Percentiles rank a stretch among this genome's conserved stretches.
phyloP scores from a whole-genome alignment of 2,329 filamentous ascomycete genomes.

The Trichoderma sp. region DNA sequence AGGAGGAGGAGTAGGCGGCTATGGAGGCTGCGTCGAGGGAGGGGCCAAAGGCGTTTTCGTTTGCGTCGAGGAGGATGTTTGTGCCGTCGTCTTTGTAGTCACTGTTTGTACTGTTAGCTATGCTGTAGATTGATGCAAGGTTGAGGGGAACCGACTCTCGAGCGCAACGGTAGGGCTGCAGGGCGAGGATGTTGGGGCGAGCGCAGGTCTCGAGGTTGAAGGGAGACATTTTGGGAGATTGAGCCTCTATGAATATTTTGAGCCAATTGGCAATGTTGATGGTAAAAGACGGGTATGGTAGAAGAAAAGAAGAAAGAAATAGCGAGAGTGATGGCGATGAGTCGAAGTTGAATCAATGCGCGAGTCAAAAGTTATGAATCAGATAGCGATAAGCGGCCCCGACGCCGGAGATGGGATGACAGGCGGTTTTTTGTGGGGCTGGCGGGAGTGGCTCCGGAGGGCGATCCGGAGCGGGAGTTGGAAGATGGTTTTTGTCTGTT shows the following conservation, averaged over 20 bases:
- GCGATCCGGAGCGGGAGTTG: background rate
- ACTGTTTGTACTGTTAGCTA: slow-evolving; percentile 48
- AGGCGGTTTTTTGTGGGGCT: slow-evolving; percentile 20
- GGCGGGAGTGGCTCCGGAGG: background rate
- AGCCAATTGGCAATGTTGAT: background rate
- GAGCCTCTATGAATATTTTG: background rate
- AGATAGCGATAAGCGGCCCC: slow-evolving; percentile 22
- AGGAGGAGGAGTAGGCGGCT: slow-evolving; percentile 39
- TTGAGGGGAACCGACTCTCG: slow-evolving; percentile 63
- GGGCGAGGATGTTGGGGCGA: slow-evolving; percentile 72
- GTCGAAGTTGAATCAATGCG: background rate
- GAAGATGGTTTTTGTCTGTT: background rate
- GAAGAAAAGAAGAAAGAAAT: too few relatives aligned
- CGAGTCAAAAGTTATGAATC: slow-evolving; percentile 13
- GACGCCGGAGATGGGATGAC: slow-evolving; percentile 21
- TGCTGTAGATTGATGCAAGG: background rate
- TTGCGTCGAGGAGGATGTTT: slow-evolving; percentile 94
- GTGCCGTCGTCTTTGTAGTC: slow-evolving; percentile 99
- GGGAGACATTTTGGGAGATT: slow-evolving; percentile 50
- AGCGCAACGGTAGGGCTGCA: slow-evolving; percentile 79
- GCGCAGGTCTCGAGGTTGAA: slow-evolving; percentile 76
- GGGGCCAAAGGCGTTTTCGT: slow-evolving; percentile 95
- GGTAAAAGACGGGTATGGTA: too few relatives aligned
- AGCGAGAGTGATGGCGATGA: background rate
- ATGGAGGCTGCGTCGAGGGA: slow-evolving; percentile 59